phyloP scores from a whole-genome alignment of 305 asterid species.

The Fraxinus latifolia region DNA sequence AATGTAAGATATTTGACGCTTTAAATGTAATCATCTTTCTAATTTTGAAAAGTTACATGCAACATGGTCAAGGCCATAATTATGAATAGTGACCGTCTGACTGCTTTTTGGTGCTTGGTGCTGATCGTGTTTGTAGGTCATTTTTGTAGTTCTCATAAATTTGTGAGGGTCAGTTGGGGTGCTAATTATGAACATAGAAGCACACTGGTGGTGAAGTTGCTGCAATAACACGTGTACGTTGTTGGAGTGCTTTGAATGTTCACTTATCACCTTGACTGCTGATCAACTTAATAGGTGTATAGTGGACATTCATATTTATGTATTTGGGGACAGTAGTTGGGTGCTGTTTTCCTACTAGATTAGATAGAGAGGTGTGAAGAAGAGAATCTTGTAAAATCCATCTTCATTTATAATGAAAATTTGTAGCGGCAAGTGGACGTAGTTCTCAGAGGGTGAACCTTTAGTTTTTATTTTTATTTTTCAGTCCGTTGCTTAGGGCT shows the following conservation, averaged over 20 bases:
- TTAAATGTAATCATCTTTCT: background rate
- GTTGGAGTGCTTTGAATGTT: background rate
- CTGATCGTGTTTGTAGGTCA: slow-evolving; percentile 3
- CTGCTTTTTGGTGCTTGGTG: background rate
- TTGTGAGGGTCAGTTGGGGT: background rate
- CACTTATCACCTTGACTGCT: background rate
- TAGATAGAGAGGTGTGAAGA: background rate
- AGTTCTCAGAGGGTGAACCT: background rate
- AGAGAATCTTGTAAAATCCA: background rate
- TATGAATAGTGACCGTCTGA: background rate
- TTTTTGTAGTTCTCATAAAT: background rate
- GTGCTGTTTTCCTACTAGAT: background rate
- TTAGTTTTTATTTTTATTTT: background rate
- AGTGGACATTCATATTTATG: background rate
- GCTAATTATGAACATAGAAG: background rate
- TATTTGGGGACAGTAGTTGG: background rate
- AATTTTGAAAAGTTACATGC: background rate
- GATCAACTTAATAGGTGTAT: background rate
- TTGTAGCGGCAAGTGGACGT: background rate
- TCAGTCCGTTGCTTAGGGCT: background rate
- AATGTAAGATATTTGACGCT: slow-evolving; percentile 41
- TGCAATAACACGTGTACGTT: background rate
- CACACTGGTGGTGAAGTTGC: background rate
- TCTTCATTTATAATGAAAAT: background rate
- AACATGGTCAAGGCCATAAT: background rate